Evolutionary conservation across 139 green algal genomes (phyloP).

Genomic region (Pseudopediastrum boryanum): DNA sequence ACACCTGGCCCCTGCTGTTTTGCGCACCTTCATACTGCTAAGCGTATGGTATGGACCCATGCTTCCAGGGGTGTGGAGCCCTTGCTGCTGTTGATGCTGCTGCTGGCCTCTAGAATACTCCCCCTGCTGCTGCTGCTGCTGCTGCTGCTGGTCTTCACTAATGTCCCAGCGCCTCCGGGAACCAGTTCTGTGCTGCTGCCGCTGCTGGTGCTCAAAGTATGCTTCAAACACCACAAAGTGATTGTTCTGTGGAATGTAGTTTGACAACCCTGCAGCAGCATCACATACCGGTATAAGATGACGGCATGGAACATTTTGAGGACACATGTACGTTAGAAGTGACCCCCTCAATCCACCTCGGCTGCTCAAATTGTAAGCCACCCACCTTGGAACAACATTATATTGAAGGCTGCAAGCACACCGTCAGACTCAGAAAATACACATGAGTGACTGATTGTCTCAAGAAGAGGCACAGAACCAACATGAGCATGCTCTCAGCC

Average conservation of each 20-base stretch:
- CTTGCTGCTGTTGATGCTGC: background rate
- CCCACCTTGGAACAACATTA: no score
- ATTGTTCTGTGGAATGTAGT: conserved; percentile 72
- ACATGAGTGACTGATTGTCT: no score
- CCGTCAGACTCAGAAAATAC: no score
- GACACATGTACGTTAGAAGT: background rate
- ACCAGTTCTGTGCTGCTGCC: conserved; percentile 2
- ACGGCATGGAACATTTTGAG: background rate
- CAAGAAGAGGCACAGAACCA: no score
- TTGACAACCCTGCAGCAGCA: conserved; percentile 46
- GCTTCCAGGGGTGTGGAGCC: no score
- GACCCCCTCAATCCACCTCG: no score
- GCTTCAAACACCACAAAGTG: conserved; percentile 73
- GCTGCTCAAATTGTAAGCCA: no score
- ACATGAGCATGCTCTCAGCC: no score
- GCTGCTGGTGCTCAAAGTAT: conserved; percentile 40
- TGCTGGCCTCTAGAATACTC: background rate
- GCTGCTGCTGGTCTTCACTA: background rate
- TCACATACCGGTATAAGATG: background rate
- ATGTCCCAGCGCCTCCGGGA: background rate
- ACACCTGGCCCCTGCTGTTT: no score
- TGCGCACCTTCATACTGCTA: no score
- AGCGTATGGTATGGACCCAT: no score
- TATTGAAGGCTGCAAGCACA: no score
- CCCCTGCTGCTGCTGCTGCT: background rate